These are phyloP conservation scores for Babjeviella inositovora DNA, from an alignment of 805 yeast genomes.

Conservation along the genomic window DNA sequence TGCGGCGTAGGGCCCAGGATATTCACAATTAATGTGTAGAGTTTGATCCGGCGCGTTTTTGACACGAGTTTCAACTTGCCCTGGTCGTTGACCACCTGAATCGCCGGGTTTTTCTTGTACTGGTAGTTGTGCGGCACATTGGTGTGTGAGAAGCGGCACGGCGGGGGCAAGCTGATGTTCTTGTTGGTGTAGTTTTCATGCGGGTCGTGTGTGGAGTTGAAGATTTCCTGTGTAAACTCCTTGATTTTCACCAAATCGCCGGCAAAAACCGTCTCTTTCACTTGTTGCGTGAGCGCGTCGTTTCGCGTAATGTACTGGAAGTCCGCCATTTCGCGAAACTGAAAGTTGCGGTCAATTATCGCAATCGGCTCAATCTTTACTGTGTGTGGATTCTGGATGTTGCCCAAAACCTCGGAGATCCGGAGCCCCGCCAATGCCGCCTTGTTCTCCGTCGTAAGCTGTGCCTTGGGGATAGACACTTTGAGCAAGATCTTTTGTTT, in stretches of 20 bases:
- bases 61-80: conserved; percentile 28
- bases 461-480: conserved; percentile 40
- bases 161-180: conserved; percentile 62
- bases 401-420: conserved; percentile 5
- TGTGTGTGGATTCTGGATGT: conserved; percentile 16
- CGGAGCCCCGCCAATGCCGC: conserved; percentile 24
- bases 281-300: conserved; percentile 27
- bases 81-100: conserved; percentile 32
- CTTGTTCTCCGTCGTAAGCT: conserved; percentile 21
- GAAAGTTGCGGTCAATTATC: conserved; percentile 48
- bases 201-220: conserved; percentile 12
- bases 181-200: conserved; percentile 9
- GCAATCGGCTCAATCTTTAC: conserved; percentile 54
- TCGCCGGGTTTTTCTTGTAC: conserved; percentile 58
- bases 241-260: conserved; percentile 25
- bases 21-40: too few species aligned
- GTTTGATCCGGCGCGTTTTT: conserved; percentile 20
- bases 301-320: conserved; percentile 59
- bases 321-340: conserved; percentile 78
- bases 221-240: conserved; percentile 11
- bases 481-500: conserved; percentile 45
- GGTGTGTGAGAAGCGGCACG: conserved; percentile 67
- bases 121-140: conserved; percentile 66
- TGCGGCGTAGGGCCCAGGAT: conserved; percentile 2
- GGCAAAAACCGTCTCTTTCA: conserved; percentile 19